Evolutionary conservation across 2,329 filamentous ascomycete species (phyloP).

Genomic region (Colletotrichum sp.): DNA sequence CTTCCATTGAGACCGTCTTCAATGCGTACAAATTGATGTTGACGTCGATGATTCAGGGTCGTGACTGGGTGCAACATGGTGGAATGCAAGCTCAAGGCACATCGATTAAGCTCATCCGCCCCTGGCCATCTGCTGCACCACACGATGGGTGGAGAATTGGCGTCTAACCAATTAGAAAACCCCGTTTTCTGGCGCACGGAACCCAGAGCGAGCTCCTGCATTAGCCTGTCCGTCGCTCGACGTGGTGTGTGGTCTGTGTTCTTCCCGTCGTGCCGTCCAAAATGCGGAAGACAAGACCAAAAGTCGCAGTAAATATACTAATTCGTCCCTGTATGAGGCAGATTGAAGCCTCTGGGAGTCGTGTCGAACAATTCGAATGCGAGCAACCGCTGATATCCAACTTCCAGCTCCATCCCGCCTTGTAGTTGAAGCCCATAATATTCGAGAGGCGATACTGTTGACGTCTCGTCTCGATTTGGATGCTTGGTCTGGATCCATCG

Average conservation of each 20-base stretch:
- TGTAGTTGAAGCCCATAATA: not conserved
- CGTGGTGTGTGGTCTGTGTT: not conserved
- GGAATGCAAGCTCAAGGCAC: not conserved
- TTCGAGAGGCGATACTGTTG: not conserved
- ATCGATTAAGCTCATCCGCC: constrained; percentile 11
- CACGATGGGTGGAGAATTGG: not conserved
- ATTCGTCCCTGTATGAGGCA: not conserved
- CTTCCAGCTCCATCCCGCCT: not conserved
- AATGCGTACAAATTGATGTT: not conserved
- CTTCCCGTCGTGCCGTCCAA: not conserved
- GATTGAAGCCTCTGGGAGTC: not conserved
- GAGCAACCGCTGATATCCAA: not conserved
- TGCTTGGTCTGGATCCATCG: not conserved
- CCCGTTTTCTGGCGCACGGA: not conserved
- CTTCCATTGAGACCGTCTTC: not conserved
- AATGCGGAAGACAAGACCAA: not conserved
- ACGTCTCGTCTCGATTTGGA: not conserved
- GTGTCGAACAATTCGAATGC: not conserved
- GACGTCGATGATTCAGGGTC: not conserved
- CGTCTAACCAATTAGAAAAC: not conserved
- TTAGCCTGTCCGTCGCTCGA: not conserved
- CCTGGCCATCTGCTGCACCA: constrained; percentile 6
- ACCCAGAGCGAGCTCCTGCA: constrained; percentile 1
- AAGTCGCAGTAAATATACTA: not conserved
- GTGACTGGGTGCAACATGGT: not conserved